Evolutionary conservation across 2,329 filamentous ascomycete species (phyloP).

Genomic region (Aspergillus pseudoglaucus): DNA sequence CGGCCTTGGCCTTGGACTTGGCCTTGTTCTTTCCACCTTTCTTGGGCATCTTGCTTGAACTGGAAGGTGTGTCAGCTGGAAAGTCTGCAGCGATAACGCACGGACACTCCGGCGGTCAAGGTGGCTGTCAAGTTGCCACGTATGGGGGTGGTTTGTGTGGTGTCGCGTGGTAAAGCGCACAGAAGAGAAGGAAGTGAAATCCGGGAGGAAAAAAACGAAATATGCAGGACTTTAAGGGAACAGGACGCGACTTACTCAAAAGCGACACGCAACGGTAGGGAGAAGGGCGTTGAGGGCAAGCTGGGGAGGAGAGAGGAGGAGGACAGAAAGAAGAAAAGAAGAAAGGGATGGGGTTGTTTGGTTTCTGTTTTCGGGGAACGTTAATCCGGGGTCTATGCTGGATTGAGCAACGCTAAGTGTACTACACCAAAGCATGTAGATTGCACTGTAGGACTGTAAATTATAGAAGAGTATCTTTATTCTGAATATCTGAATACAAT

Average conservation of each 20-base stretch:
- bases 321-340: not conserved
- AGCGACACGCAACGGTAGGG: not conserved
- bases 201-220: not conserved
- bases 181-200: not conserved
- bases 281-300: not conserved
- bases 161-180: not conserved
- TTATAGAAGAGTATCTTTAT: too few species aligned
- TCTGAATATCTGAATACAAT: too few species aligned
- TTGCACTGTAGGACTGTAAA: too few species aligned
- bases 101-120: not conserved
- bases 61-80: not conserved
- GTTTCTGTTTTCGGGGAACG: not conserved
- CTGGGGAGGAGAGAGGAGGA: not conserved
- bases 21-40: slow-evolving; percentile 27
- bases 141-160: not conserved
- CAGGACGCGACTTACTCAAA: not conserved
- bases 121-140: not conserved
- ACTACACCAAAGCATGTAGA: not conserved
- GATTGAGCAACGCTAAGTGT: not conserved
- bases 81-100: not conserved
- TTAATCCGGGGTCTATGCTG: not conserved
- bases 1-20: slow-evolving; percentile 20
- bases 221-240: not conserved
- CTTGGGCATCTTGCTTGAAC: slow-evolving; percentile 24
- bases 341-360: not conserved